Evolutionary conservation across 169 alveolate genomes (phyloP).

Genomic region (Plasmodium cynomolgi): DNA sequence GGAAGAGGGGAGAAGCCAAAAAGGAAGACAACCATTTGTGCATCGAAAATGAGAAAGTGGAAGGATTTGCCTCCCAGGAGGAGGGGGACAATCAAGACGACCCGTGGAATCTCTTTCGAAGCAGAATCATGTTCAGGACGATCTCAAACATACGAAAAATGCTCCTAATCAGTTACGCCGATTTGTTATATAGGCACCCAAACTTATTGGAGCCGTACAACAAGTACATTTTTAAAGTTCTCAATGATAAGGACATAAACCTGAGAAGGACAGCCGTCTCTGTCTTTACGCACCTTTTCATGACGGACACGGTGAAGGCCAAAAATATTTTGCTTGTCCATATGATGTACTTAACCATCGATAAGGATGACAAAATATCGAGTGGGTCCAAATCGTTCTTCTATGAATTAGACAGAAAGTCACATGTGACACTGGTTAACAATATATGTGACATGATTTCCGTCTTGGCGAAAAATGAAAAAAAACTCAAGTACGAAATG

Average conservation of each 20-base stretch:
- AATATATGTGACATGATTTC: constrained; percentile 69
- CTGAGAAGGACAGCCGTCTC: constrained; percentile 84
- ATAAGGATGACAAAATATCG: constrained; percentile 76
- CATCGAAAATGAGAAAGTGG: background rate
- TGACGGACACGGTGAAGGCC: constrained; percentile 87
- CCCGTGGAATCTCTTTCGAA: background rate
- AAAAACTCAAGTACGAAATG: constrained; percentile 23
- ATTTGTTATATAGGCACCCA: constrained; percentile 84
- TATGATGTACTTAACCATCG: constrained; percentile 85
- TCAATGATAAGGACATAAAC: constrained; percentile 77
- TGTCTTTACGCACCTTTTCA: constrained; percentile 86
- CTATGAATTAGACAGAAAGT: constrained; percentile 74
- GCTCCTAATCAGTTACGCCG: constrained; percentile 85
- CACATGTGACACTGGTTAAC: constrained; percentile 48
- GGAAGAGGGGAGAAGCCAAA: background rate
- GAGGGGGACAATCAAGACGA: background rate
- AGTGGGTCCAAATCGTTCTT: constrained; percentile 81
- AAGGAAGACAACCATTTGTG: background rate
- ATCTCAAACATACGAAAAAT: constrained; percentile 75
- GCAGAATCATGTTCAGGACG: constrained; percentile 30
- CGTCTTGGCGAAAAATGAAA: constrained; percentile 51
- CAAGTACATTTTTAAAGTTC: constrained; percentile 75
- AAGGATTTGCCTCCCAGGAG: background rate
- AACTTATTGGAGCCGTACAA: constrained; percentile 86
- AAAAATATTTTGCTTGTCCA: constrained; percentile 80